Base-by-base conservation (phyloP, 805 yeast species). In the Jamesozyma hellenica region DNA sequence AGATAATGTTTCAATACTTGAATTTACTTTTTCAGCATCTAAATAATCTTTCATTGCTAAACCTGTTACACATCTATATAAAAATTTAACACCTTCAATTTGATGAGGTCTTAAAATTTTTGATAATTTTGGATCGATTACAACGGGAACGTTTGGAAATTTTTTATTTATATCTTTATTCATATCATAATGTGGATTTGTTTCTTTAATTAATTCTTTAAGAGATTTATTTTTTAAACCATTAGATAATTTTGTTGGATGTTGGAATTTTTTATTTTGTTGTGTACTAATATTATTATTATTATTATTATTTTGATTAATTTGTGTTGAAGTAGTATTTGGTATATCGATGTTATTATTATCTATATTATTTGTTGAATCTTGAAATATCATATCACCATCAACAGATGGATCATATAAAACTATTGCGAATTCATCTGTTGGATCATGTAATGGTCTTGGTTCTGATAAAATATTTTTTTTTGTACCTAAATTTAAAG, bases 321-420 rank as follows among this genome's bases (percentile, higher is more conserved):
- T 27, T 9, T n/a, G n/a, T 6, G 32, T 28, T 11, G 12, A 7
- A 11, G 30, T 6, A 7, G 15, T 5, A 13, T n/a, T 9, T 7
- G 11, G 11, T 5, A 7, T 9, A n/a, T 29, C 10, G n/a, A 7
- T 9, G 15, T 29, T 14, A 14, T 17, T 9, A 5, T 11, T 16
- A n/a, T 6, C 8, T 4, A 11, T 16, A 6, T 27, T 28, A 3
- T 55, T 41, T 4, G 42, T 34, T 12, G 44, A 40, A 32, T 50
- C 51, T 30, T 46, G 45, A 34, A 43, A 47, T 39, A 43, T 45
- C 48, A 60, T 61, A 30, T 59, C 56, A n/a, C 65, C 72, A 54
- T 92, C 97, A 3, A 90, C 79, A 0, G 97, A 84, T 0, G 98
- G 98, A 59, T 92, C 98, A 54, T 86, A 92, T 34, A 92, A 66